Conservation (phyloP, 108 stramenopile genomes). For the Nitzschia sp. region DNA sequence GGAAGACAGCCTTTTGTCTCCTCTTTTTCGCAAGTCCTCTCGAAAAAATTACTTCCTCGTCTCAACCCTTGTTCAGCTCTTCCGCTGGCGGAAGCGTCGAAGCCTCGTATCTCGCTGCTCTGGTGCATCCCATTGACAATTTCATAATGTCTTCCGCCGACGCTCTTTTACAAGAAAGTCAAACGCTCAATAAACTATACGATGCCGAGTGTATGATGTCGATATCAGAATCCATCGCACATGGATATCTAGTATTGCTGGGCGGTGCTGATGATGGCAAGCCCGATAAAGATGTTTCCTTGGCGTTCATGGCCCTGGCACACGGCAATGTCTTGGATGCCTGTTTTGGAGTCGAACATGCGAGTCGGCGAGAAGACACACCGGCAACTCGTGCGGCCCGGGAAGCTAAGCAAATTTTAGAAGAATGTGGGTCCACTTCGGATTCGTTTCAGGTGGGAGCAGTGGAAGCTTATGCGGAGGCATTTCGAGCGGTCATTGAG, state of each 20-base stretch:
- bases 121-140: conserved; percentile 10
- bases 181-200: conserved; percentile 30
- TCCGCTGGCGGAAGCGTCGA: conserved; percentile 4
- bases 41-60: too few species aligned
- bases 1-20: too few species aligned
- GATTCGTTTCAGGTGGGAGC: conserved; percentile 39
- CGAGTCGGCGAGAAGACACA: conserved; percentile 23
- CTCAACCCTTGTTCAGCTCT: not conserved
- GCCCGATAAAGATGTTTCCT: conserved; percentile 13
- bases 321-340: conserved; percentile 71
- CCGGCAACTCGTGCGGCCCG: conserved; percentile 18
- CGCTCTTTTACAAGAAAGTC: conserved; percentile 15
- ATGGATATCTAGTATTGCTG: conserved; percentile 41
- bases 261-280: not conserved
- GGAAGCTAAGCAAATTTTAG: conserved; percentile 38
- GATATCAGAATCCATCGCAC: conserved; percentile 26
- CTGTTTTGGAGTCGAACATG: conserved; percentile 49
- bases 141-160: conserved; percentile 22
- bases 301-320: conserved; percentile 54
- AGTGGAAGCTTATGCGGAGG: conserved; percentile 42
- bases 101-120: conserved; percentile 3
- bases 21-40: too few species aligned
- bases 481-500: conserved; percentile 36
- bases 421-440: conserved; percentile 25
- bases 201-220: conserved; percentile 42